These are phyloP conservation scores for Leishmania mexicana DNA, from an alignment of 208 protist species.

Conservation along the genomic window DNA sequence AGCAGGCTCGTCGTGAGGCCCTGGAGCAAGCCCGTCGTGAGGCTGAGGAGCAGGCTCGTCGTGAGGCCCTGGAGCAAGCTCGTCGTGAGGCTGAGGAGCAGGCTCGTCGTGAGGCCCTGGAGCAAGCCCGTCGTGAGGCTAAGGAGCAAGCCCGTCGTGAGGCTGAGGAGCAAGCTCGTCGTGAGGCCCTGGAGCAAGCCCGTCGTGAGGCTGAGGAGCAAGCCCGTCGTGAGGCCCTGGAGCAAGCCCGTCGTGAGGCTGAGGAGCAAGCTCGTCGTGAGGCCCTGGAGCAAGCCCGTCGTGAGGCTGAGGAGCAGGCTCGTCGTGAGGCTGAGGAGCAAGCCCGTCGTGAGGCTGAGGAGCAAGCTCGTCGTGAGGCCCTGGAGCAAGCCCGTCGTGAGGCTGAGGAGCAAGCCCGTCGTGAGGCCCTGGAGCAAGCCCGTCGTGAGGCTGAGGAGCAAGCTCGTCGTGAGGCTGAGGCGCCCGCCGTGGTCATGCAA, in stretches of 20 bases:
- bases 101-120: too few relatives aligned
- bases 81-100: conserved; percentile 29
- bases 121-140: conserved; percentile 8
- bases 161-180: conserved; percentile 58
- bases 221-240: conserved; percentile 18
- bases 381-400: conserved; percentile 37
- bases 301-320: conserved; percentile 64
- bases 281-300: too few relatives aligned
- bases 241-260: too few relatives aligned
- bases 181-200: conserved; percentile 43
- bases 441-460: conserved; percentile 9
- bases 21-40: too few relatives aligned
- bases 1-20: background rate
- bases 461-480: conserved; percentile 7
- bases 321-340: conserved; percentile 57
- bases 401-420: background rate
- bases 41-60: conserved; percentile 25
- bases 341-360: conserved; percentile 34
- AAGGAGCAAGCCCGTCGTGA: too few relatives aligned
- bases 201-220: conserved; percentile 20
- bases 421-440: too few relatives aligned
- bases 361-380: too few relatives aligned
- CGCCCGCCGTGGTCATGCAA: conserved; percentile 38
- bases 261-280: too few relatives aligned
- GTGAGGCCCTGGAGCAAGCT: too few relatives aligned